Evolutionary conservation across 2,329 filamentous ascomycete species (phyloP).

Genomic region (Cladophialophora immunda): DNA sequence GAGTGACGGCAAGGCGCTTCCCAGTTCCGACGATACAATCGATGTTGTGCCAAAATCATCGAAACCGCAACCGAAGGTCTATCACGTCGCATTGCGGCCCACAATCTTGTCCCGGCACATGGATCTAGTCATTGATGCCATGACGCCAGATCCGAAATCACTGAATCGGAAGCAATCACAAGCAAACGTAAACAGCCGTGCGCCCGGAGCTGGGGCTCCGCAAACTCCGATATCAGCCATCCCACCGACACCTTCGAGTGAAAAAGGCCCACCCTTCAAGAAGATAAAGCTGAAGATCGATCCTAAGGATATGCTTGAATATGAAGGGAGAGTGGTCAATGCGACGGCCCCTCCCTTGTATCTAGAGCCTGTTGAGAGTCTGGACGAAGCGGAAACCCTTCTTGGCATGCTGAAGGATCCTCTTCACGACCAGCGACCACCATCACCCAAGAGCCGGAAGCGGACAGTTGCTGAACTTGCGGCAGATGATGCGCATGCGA

Average conservation of each 20-base stretch:
- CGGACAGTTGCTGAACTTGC: conserved; percentile 93
- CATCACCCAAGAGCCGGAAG: conserved; percentile 88
- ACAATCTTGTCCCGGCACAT: conserved; percentile 77
- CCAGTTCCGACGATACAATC: conserved; percentile 32
- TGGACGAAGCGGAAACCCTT: conserved; percentile 74
- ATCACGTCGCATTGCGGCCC: conserved; percentile 83
- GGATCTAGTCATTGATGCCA: conserved; percentile 79
- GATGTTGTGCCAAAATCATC: conserved; percentile 31
- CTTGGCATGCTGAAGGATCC: conserved; percentile 78
- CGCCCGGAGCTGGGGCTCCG: conserved; percentile 60
- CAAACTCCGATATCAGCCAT: conserved; percentile 71
- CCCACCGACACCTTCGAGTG: conserved; percentile 69
- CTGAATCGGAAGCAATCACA: conserved; percentile 58
- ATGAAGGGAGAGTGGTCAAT: conserved; percentile 78
- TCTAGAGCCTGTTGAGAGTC: conserved; percentile 76
- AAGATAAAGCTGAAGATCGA: conserved; percentile 82
- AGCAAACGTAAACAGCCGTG: conserved; percentile 51
- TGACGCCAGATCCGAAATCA: conserved; percentile 68
- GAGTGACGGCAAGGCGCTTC: conserved; percentile 24
- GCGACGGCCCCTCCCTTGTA: conserved; percentile 78
- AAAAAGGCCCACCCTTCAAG: conserved; percentile 65
- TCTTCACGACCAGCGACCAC: conserved; percentile 77
- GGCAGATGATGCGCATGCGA: conserved; percentile 90
- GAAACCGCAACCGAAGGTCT: conserved; percentile 65
- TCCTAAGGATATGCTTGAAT: conserved; percentile 73